Conservation (phyloP, 345 rosid species). For the Dipteronia sinensis region DNA sequence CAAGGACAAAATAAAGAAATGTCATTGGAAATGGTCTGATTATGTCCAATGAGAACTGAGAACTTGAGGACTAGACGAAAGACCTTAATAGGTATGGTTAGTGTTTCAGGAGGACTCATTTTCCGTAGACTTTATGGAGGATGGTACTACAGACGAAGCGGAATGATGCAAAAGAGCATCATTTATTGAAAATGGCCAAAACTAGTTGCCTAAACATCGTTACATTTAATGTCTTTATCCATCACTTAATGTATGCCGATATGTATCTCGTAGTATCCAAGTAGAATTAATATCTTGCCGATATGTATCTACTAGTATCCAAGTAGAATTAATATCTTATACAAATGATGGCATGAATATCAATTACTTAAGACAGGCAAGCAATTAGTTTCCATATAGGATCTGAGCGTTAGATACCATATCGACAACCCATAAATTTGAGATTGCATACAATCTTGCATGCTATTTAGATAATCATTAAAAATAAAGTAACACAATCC, state of each 20-base stretch:
- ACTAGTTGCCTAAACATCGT: background rate
- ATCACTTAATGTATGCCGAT: too few species aligned
- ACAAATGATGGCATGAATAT: background rate
- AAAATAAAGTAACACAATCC: background rate
- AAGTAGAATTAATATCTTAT: background rate
- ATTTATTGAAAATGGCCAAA: background rate
- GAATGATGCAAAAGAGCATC: background rate
- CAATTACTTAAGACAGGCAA: background rate
- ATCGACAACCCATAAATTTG: background rate
- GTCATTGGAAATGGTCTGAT: background rate
- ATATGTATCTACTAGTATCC: background rate
- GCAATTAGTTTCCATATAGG: background rate
- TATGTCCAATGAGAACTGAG: background rate
- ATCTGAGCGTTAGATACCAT: background rate
- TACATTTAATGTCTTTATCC: too few species aligned
- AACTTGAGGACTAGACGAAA: background rate
- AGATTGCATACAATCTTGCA: background rate
- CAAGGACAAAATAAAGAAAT: background rate
- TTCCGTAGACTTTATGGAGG: background rate
- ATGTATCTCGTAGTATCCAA: background rate
- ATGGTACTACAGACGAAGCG: background rate
- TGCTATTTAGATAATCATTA: background rate
- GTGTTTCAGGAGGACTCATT: background rate
- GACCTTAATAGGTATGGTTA: background rate
- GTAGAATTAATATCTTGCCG: background rate